Evolutionary conservation across 352 stramenopile genomes (phyloP), one percentile per base, ranked within the genome.

Genomic region (Globisporangium alternatum): DNA sequence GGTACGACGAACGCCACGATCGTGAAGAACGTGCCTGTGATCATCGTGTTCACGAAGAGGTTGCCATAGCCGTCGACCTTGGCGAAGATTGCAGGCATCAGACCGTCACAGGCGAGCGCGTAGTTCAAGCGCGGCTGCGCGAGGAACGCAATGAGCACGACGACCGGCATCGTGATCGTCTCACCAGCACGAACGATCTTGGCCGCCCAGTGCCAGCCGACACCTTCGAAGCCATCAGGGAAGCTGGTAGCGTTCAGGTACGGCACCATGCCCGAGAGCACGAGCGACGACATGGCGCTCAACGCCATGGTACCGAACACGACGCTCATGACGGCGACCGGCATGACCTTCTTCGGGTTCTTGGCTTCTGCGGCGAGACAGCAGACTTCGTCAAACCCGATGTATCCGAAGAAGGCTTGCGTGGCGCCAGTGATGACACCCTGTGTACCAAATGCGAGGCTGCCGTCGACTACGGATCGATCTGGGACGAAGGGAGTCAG

Each of bases 351-450:
- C 41, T 78, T 70, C 4, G 83, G 78, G 71, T 93, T 81, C 66
- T 84, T 83, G 12, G 77, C 74, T 43, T 93, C 83, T 3, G 79
- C 83, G 0, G 88, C 84, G n/a, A 97, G 66, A 66, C 89, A 97
- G 70, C 88, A 96, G 30, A 98, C 83, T 65, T 97, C 92, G 74
- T 98, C 94, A 70, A 97, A 98, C 30, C 94, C 94, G 41, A 98
- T 77, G 69, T 93, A 98, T 21, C 91, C 92, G 72, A 97, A 98
- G 72, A 97, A 98, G 2, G 86, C 90, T 21, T 88, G 81, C 30
- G 90, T 90, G 1, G 86, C 75, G n/a, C 86, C 89, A 5, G 69
- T 73, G 61, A 97, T 73, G 54, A 98, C 67, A 15, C 84, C 85
- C 48, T 74, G 65, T 7, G 63, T 30, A 13, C 84, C 85, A 35